A percentile compares a stretch with the other conserved stretches of the same genome.
These are phyloP conservation scores for Corniculantispora saksenae DNA, from an alignment of 2,329 filamentous ascomycete genomes.

Conservation along the genomic window DNA sequence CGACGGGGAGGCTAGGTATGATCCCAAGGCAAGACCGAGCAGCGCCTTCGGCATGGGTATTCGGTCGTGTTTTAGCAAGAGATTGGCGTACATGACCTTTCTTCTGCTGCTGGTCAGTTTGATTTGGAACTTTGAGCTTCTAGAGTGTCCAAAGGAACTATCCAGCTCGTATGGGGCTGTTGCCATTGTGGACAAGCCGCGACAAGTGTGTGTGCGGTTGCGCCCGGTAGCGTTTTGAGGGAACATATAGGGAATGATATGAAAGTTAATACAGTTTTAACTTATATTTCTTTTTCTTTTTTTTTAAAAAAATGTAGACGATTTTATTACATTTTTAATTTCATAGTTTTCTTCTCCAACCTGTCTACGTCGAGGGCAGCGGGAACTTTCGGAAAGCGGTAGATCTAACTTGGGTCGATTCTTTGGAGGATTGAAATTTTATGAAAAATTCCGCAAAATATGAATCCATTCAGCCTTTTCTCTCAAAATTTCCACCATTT, in stretches of 20 bases:
- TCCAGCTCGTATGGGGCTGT: neutral
- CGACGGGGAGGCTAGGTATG: constrained; percentile 40
- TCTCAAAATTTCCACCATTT: neutral
- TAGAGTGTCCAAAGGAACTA: neutral
- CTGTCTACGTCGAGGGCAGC: no score
- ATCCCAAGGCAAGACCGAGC: neutral
- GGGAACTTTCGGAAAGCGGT: no score
- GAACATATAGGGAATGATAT: no score
- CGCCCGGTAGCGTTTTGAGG: neutral
- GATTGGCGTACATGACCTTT: neutral
- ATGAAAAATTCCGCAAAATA: no score
- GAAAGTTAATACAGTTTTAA: no score
- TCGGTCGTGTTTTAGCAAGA: neutral
- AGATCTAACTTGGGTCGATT: no score
- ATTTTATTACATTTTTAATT: no score
- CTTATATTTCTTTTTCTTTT: no score
- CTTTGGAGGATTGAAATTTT: no score
- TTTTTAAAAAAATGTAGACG: no score
- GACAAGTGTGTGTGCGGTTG: neutral
- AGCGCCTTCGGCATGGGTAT: neutral
- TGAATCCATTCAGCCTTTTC: no score
- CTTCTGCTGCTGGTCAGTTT: neutral
- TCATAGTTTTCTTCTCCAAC: no score
- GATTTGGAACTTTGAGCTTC: neutral
- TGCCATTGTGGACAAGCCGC: constrained; percentile 1